Conservation (phyloP, 2,329 filamentous ascomycete genomes). For the Hortaea werneckii region DNA sequence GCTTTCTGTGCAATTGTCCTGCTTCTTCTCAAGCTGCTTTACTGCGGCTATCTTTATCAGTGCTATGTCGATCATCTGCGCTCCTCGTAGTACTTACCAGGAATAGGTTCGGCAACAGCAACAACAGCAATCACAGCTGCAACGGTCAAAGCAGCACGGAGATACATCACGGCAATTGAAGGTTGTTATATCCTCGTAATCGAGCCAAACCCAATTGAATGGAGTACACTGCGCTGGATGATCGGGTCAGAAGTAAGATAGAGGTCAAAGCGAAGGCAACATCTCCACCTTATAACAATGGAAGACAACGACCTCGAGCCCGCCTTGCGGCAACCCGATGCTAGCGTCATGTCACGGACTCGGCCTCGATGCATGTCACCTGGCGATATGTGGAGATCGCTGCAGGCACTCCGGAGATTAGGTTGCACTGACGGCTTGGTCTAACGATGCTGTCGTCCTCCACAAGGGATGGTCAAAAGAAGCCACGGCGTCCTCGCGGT, state of each 20-base stretch:
- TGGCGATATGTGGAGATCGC: constrained; percentile 6
- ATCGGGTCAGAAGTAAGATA: neutral
- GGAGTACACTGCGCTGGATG: no score
- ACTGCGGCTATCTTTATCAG: constrained; percentile 1
- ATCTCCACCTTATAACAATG: neutral
- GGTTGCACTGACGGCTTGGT: constrained; percentile 2
- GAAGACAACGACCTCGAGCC: neutral
- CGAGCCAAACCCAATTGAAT: no score
- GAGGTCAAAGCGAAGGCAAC: neutral
- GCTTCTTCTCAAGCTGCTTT: constrained; percentile 4
- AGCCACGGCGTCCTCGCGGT: neutral
- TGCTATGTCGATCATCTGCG: no score
- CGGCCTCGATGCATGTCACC: constrained; percentile 6
- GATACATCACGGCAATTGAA: no score
- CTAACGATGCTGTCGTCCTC: constrained; percentile 1
- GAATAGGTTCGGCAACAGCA: constrained; percentile 6
- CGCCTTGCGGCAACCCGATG: constrained; percentile 6
- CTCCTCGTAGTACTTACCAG: constrained; percentile 3
- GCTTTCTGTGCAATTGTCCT: constrained; percentile 9
- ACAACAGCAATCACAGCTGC: constrained; percentile 4
- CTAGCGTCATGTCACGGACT: constrained; percentile 2
- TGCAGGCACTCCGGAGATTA: constrained; percentile 5
- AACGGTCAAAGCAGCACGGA: constrained; percentile 2
- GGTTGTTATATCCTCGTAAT: no score
- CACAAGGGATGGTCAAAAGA: constrained; percentile 8